Base-by-base conservation (phyloP, 805 yeast species). In the Torulaspora quercuum region DNA sequence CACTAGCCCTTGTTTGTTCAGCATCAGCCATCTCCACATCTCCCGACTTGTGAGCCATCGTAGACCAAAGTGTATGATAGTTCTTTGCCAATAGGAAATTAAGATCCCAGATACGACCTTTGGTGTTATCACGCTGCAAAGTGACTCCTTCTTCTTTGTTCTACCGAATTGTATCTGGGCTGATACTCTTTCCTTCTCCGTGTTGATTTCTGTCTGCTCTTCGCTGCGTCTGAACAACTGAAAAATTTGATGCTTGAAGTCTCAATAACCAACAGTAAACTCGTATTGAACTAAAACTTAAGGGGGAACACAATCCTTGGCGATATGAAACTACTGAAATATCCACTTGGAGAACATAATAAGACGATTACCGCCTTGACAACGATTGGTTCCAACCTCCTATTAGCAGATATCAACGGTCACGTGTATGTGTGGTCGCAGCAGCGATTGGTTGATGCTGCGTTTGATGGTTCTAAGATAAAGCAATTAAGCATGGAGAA, bases 391-490 rank as follows among this genome's bases (percentile, higher is more conserved):
- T 29, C 36, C 8, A 25, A 37, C 11, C 34, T 56, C 11, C 14
- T 56, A 8, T 19, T 59, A 21, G 42, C 49, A 3, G 49, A 48
- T n/a, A 45, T 44, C 10, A 49, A 45, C 11, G 52, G 54, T 31
- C 53, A 50, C 48, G 52, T 53, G 45, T 37, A 48, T 22, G 52
- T 56, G 3, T 58, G 62, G 60, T 35, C 44, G 6, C 53, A 52
- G 36, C 29, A 37, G 20, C 36, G 44, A 21, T 33, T 59, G 11
- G 41, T 52, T n/a, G 51, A 53, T 31, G 54, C 62, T 4, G 63
- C 64, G 13, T 46, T 49, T 26, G 59, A 55, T 35, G 51, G 47
- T 22, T 29, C 42, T 6, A 42, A 44, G 19, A 46, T 53, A 17
- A 37, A 35, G 23, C 50, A 47, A 19, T 33, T 55, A 22, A 15